Evolutionary conservation across 768 basidiomycete species (phyloP).

Genomic region (Kwoniella dendrophila): DNA sequence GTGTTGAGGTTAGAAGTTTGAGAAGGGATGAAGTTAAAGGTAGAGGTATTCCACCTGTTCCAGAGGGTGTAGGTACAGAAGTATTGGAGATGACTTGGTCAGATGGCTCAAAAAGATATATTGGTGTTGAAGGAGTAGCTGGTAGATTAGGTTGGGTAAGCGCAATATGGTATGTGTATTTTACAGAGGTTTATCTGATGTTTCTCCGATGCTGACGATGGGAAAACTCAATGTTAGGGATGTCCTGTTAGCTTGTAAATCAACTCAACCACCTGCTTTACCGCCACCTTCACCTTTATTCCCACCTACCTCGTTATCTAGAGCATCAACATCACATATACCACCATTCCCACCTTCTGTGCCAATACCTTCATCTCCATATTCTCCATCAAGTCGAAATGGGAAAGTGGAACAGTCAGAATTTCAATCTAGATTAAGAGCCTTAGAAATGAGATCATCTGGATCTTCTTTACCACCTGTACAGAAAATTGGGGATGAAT

Average conservation of each 20-base stretch:
- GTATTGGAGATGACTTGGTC: conserved; percentile 50
- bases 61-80: conserved; percentile 47
- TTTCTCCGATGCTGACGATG: not conserved
- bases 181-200: too few relatives aligned
- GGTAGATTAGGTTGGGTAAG: conserved; percentile 51
- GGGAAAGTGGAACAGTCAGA: conserved; percentile 10
- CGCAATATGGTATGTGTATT: conserved; percentile 45
- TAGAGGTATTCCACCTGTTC: conserved; percentile 40
- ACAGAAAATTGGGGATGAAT: conserved; percentile 48
- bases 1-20: conserved; percentile 49
- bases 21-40: conserved; percentile 47
- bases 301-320: conserved; percentile 1
- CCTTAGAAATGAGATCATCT: conserved; percentile 20
- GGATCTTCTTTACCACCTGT: conserved; percentile 34
- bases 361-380: conserved; percentile 1
- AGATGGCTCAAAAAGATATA: conserved; percentile 46
- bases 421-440: conserved; percentile 20
- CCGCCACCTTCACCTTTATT: conserved; percentile 45
- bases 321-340: conserved; percentile 1
- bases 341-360: conserved; percentile 10
- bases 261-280: conserved; percentile 28
- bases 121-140: conserved; percentile 47
- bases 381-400: not conserved
- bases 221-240: conserved; percentile 33
- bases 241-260: conserved; percentile 47